phyloP scores from a whole-genome alignment of 1,284 basidiomycete genomes.

The Neolentinus lepideus region DNA sequence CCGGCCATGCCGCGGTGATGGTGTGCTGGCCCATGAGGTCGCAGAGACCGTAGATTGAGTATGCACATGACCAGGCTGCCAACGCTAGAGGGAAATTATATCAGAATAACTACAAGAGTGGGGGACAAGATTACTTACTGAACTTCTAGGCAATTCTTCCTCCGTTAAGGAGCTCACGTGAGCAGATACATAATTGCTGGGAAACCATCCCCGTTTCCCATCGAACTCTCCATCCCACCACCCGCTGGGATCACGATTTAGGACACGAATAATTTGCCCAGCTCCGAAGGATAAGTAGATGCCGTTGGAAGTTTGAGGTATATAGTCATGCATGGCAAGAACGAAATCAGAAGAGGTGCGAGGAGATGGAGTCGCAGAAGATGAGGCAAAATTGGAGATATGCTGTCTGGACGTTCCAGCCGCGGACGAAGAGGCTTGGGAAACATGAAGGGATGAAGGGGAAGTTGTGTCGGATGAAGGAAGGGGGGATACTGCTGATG shows the following conservation, averaged over 20 bases:
- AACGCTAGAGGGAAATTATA: constrained; percentile 7
- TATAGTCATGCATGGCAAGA: constrained; percentile 84
- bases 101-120: not conserved
- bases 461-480: constrained; percentile 47
- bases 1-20: constrained; percentile 24
- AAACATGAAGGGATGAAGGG: constrained; percentile 39
- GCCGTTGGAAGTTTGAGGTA: constrained; percentile 60
- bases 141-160: constrained; percentile 34
- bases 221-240: constrained; percentile 99
- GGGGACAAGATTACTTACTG: constrained; percentile 31
- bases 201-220: constrained; percentile 92
- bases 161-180: constrained; percentile 49
- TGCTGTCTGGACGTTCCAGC: constrained; percentile 27
- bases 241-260: constrained; percentile 82
- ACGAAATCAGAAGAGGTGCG: constrained; percentile 52
- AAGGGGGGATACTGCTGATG: constrained; percentile 44
- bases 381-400: constrained; percentile 19
- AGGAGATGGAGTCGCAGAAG: constrained; percentile 13
- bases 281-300: constrained; percentile 86
- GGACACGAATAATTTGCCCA: constrained; percentile 87
- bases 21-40: constrained; percentile 45
- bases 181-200: constrained; percentile 82
- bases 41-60: constrained; percentile 42
- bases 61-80: constrained; percentile 31
- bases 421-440: constrained; percentile 15